phyloP scores from a whole-genome alignment of 1,284 basidiomycete species.

The Athelia sp. region DNA sequence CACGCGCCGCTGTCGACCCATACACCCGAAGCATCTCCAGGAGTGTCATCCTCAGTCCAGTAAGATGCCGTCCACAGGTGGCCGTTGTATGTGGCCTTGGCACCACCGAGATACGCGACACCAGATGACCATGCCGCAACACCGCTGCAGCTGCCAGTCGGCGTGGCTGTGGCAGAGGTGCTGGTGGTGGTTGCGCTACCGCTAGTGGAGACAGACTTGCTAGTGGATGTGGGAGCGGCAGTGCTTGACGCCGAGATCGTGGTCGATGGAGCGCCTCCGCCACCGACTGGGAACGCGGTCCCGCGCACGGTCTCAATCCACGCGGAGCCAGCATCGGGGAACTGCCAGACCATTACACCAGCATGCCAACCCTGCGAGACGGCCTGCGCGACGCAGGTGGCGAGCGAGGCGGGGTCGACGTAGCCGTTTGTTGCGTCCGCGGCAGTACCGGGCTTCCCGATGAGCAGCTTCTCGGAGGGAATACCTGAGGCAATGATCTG shows the following conservation, averaged over 20 bases:
- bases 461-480: constrained; percentile 38
- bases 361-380: constrained; percentile 42
- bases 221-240: too few species aligned
- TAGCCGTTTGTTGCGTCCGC: constrained; percentile 29
- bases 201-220: too few species aligned
- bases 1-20: too few species aligned
- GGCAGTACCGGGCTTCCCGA: constrained; percentile 43
- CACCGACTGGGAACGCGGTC: background rate
- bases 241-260: too few species aligned
- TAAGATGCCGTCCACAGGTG: too few species aligned
- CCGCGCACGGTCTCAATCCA: constrained; percentile 10
- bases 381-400: constrained; percentile 36
- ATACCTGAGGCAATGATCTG: constrained; percentile 41
- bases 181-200: too few species aligned
- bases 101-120: too few species aligned
- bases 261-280: too few species aligned
- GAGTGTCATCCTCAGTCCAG: background rate
- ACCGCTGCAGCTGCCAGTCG: too few species aligned
- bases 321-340: constrained; percentile 4
- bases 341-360: constrained; percentile 23
- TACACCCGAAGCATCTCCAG: constrained; percentile 19
- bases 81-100: too few species aligned
- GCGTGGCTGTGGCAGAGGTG: too few species aligned
- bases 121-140: too few species aligned
- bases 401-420: constrained; percentile 37